These are phyloP conservation scores for Cruciata laevipes DNA, from an alignment of 257 asterid species.

Conservation along the genomic window DNA sequence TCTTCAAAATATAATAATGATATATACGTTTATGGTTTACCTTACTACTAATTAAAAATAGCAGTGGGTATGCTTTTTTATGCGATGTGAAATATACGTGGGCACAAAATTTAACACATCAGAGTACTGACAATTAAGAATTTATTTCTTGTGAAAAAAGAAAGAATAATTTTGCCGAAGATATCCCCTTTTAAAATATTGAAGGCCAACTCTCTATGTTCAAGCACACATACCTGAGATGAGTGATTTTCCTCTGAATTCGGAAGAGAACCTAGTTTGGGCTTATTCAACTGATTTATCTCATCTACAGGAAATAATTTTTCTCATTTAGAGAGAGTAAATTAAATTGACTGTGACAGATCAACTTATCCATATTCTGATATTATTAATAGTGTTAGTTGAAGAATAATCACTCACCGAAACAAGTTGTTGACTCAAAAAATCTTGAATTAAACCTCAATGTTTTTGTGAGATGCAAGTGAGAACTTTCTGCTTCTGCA, in stretches of 20 bases:
- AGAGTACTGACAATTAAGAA: not conserved
- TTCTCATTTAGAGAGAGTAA: not conserved
- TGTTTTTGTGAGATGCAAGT: constrained; percentile 27
- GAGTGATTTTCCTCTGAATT: constrained; percentile 28
- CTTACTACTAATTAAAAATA: not conserved
- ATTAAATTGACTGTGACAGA: not conserved
- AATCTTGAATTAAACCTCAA: constrained; percentile 29
- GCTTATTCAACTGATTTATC: constrained; percentile 20
- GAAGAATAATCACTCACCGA: constrained; percentile 26
- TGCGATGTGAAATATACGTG: not conserved
- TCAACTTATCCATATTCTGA: not conserved
- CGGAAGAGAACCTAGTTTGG: constrained; percentile 25
- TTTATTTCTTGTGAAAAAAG: not conserved
- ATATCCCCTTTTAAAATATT: not conserved
- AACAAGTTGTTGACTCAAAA: constrained; percentile 31
- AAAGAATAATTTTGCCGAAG: not conserved
- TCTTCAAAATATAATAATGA: not conserved
- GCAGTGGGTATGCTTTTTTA: not conserved
- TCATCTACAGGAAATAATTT: constrained; percentile 23
- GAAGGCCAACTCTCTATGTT: constrained; percentile 8
- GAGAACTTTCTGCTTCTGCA: constrained; percentile 24
- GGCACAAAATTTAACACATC: not conserved
- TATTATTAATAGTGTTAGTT: not conserved
- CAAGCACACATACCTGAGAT: constrained; percentile 42
- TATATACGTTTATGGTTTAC: not conserved